phyloP scores from a whole-genome alignment of 257 asterid genomes.

The Catharanthus roseus region DNA sequence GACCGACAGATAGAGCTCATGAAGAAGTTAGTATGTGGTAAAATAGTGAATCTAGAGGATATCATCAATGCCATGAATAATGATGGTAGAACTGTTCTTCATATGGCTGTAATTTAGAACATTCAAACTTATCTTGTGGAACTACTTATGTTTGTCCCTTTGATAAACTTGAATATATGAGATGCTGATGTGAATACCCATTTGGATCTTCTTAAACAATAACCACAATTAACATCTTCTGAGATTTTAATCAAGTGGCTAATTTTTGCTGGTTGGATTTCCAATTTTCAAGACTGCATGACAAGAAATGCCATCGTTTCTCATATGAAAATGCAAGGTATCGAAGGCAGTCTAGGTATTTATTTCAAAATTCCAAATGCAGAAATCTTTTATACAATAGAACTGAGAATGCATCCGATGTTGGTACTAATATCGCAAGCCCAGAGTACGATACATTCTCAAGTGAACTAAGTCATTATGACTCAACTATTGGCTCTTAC shows the following conservation, averaged over 20 bases:
- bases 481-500: conserved; percentile 19
- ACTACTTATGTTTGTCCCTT: conserved; percentile 58
- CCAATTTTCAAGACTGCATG: conserved; percentile 30
- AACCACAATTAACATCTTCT: conserved; percentile 55
- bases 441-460: conserved; percentile 38
- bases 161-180: conserved; percentile 47
- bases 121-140: conserved; percentile 62
- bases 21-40: conserved; percentile 37
- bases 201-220: conserved; percentile 59
- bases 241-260: conserved; percentile 66
- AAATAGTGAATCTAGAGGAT: conserved; percentile 31
- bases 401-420: conserved; percentile 32
- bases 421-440: conserved; percentile 34
- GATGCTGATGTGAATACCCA: conserved; percentile 72
- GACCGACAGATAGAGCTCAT: conserved; percentile 65
- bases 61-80: conserved; percentile 54
- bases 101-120: conserved; percentile 60
- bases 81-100: conserved; percentile 82
- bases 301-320: conserved; percentile 48
- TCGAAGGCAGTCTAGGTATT: conserved; percentile 73
- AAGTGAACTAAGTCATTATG: conserved; percentile 40
- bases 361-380: conserved; percentile 68
- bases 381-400: conserved; percentile 59
- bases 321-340: conserved; percentile 51
- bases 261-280: conserved; percentile 72